Conservation (phyloP, 2,329 filamentous ascomycete genomes). For the Sarocladiaceae sp. region DNA sequence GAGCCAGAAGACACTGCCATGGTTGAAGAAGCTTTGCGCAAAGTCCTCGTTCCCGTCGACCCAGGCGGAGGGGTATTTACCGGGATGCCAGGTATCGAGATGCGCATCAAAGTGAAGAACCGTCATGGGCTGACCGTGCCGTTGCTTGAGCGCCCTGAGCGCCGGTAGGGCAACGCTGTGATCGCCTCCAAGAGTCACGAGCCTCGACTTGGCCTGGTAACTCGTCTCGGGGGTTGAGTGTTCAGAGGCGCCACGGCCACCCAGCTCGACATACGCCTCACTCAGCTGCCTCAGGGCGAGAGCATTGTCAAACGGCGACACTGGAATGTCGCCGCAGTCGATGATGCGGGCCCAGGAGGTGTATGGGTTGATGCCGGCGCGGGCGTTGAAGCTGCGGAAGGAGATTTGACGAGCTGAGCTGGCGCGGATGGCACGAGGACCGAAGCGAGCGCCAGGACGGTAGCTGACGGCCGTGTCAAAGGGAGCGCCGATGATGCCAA, state of each 20-base stretch:
- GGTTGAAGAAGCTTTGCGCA: conserved; percentile 52
- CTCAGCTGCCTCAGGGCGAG: conserved; percentile 74
- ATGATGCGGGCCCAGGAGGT: conserved; percentile 69
- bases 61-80: conserved; percentile 70
- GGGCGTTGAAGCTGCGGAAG: conserved; percentile 72
- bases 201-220: conserved; percentile 1
- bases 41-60: conserved; percentile 27
- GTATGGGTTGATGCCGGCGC: conserved; percentile 79
- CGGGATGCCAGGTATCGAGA: conserved; percentile 73
- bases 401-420: conserved; percentile 75
- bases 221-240: conserved; percentile 12
- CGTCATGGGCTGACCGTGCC: conserved; percentile 50
- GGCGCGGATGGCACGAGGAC: conserved; percentile 78
- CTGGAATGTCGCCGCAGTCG: conserved; percentile 80
- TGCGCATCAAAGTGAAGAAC: conserved; percentile 67
- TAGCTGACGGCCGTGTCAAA: conserved; percentile 71
- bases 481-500: conserved; percentile 65
- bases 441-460: conserved; percentile 70
- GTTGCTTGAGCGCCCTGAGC: conserved; percentile 52
- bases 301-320: conserved; percentile 74
- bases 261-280: conserved; percentile 48
- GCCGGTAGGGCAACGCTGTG: conserved; percentile 63
- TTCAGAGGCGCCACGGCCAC: conserved; percentile 34
- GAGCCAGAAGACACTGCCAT: conserved; percentile 82
- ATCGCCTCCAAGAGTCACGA: conserved; percentile 63